A percentile compares a stretch with the other conserved stretches of the same genome.
Conservation (phyloP, 1,284 basidiomycete genomes). For the Cryptococcus wingfieldii region DNA sequence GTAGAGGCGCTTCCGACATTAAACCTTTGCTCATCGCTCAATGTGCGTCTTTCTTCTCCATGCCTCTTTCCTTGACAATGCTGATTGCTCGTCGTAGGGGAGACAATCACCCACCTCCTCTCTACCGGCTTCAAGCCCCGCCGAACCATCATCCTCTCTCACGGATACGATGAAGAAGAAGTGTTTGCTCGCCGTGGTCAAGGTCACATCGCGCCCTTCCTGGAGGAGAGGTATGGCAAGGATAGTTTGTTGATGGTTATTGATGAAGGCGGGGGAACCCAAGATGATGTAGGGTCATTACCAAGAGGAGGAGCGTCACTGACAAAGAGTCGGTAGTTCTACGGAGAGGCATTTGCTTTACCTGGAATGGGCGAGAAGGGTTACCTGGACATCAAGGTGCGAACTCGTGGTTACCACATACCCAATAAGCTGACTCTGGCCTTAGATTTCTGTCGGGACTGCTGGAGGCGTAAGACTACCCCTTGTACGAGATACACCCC, state of each 20-base stretch:
- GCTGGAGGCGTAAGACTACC: slow-evolving; percentile 38
- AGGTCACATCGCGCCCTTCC: slow-evolving; percentile 41
- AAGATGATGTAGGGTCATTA: slow-evolving; percentile 26
- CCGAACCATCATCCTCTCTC: slow-evolving; percentile 45
- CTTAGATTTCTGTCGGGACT: slow-evolving; percentile 41
- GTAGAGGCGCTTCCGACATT: slow-evolving; percentile 46
- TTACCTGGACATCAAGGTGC: slow-evolving; percentile 38
- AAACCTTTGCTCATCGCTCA: slow-evolving; percentile 49
- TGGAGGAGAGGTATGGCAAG: slow-evolving; percentile 46
- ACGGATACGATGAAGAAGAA: slow-evolving; percentile 47
- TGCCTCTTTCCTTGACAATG: neutral
- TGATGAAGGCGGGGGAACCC: slow-evolving; percentile 45
- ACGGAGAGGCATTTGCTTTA: slow-evolving; percentile 38
- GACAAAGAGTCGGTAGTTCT: slow-evolving; percentile 24
- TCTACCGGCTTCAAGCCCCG: slow-evolving; percentile 37
- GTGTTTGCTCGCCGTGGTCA: slow-evolving; percentile 46
- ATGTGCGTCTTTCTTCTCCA: slow-evolving; percentile 35
- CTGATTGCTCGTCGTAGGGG: slow-evolving; percentile 16
- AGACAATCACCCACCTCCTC: slow-evolving; percentile 44
- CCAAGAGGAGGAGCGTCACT: neutral
- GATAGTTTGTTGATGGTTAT: slow-evolving; percentile 46
- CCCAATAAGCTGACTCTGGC: neutral
- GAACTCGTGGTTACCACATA: neutral
- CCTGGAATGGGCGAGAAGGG: slow-evolving; percentile 46
- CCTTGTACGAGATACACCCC: too few relatives aligned